Evolutionary conservation across 148 eudicot genomes (phyloP), one percentile per base, ranked within the genome.

Genomic region (Rhododendron vialii): DNA sequence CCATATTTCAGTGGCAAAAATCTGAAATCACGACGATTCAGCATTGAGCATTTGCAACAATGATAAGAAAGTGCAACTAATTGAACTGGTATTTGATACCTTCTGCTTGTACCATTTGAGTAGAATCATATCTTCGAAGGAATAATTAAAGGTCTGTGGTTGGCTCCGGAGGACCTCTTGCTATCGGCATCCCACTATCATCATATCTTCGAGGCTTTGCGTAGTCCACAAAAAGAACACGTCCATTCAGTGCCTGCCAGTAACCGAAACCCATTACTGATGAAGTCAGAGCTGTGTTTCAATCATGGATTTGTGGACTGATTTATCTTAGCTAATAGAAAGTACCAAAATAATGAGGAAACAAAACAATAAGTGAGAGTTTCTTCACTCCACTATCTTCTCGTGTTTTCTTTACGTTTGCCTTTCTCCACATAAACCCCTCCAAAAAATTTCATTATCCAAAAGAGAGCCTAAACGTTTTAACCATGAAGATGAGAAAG

Each of bases 161-260:
- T 69, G 88, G 87, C 83, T 88, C 94, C 43, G 96, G 98, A n/a
- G 98, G 98, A 80, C 98, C 96, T 86, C 95, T 88, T 82, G 95
- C 98, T 88, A 93, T 92, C 20, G 92, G 95, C 91, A 92, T 88
- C 71, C 87, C 91, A 51, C 82, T 76, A 53, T 85, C 84, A 80
- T 76, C 85, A 47, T 86, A 36, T 33, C 85, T 20, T 65, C 61
- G 86, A 9, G 93, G 93, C 87, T 91, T 95, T 76, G 98, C 98
- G 85, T 89, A 89, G 81, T 92, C 94, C 78, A 95, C 96, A 78
- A 89, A 90, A 65, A 92, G 73, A 87, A 88, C 91, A 83, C 96
- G 96, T 80, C 98, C 96, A 17, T 91, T 87, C 20, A 95, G 85
- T 89, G 86, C 85, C 98, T 95, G 94, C 80, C 85, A 85, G 61